Percentiles rank a stretch among this genome's conserved stretches.
Conservation (phyloP, 495 filamentous ascomycete species). For the Penicillium fimorum region DNA sequence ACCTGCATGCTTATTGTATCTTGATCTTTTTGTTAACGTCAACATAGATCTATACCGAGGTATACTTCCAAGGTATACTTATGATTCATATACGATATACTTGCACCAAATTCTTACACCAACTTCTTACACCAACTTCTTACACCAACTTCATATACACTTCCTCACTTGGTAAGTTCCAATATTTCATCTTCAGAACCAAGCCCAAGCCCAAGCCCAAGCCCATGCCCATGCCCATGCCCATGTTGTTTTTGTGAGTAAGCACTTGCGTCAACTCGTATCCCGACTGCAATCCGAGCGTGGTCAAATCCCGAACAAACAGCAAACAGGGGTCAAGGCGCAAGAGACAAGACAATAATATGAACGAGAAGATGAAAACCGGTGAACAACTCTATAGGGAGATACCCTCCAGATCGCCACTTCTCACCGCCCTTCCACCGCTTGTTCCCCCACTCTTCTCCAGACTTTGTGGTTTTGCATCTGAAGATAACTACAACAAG, state of each 20-base stretch:
- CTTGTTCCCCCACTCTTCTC: constrained; percentile 26
- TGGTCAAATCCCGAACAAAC: background rate
- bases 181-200: background rate
- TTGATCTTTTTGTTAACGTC: background rate
- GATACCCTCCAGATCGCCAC: constrained; percentile 14
- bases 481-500: background rate
- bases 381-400: background rate
- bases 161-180: constrained; percentile 1
- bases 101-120: too few relatives aligned
- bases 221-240: background rate
- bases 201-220: background rate
- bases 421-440: constrained; percentile 28
- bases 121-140: too few relatives aligned
- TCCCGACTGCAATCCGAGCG: constrained; percentile 9
- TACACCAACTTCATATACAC: background rate
- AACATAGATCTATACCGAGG: background rate
- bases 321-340: background rate
- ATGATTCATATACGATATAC: background rate
- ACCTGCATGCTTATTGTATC: background rate
- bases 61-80: background rate
- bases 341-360: background rate
- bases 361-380: too few relatives aligned
- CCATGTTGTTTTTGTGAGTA: background rate
- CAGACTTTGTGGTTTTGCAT: constrained; percentile 10
- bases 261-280: constrained; percentile 2